Evolutionary conservation across 2,329 filamentous ascomycete genomes (phyloP).

Genomic region (Dothiorella sarmentorum): DNA sequence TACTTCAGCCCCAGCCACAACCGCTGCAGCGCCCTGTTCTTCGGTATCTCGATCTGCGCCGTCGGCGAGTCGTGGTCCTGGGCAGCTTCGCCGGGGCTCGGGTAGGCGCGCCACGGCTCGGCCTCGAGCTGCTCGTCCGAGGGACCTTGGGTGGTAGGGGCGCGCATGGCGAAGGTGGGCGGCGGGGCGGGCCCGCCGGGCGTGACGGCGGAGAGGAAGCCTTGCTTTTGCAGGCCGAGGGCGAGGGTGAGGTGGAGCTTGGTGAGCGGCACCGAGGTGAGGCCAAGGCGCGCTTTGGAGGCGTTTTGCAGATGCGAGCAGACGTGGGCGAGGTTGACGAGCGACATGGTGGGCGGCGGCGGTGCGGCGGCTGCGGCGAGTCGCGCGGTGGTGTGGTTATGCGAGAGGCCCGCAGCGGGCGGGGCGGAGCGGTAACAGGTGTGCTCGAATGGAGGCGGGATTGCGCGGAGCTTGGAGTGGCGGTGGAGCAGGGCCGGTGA

Average conservation of each 20-base stretch:
- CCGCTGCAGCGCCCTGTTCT: constrained; percentile 69
- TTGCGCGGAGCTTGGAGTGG: constrained; percentile 27
- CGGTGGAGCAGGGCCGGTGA: not conserved
- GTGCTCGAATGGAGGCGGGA: constrained; percentile 20
- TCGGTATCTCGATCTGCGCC: constrained; percentile 26
- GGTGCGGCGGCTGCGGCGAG: constrained; percentile 6
- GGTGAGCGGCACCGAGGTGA: constrained; percentile 77
- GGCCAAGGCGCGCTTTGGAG: constrained; percentile 73
- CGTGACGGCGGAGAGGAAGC: constrained; percentile 77
- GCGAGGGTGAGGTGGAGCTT: constrained; percentile 76
- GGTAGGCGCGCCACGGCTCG: constrained; percentile 42
- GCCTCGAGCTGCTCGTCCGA: constrained; percentile 30
- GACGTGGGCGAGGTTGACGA: constrained; percentile 72
- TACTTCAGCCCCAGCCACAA: constrained; percentile 92
- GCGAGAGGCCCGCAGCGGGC: too few relatives aligned
- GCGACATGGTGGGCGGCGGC: constrained; percentile 59
- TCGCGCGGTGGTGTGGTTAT: not conserved
- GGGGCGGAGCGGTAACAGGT: constrained; percentile 5
- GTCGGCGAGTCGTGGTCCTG: not conserved
- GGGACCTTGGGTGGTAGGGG: constrained; percentile 1
- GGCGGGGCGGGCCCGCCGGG: constrained; percentile 62
- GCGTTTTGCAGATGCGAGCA: constrained; percentile 92
- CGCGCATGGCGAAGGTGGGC: constrained; percentile 8
- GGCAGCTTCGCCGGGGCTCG: constrained; percentile 41
- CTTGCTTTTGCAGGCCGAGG: constrained; percentile 75